Conservation (phyloP, 306 rosid species). For the Vachellia collinsii region DNA sequence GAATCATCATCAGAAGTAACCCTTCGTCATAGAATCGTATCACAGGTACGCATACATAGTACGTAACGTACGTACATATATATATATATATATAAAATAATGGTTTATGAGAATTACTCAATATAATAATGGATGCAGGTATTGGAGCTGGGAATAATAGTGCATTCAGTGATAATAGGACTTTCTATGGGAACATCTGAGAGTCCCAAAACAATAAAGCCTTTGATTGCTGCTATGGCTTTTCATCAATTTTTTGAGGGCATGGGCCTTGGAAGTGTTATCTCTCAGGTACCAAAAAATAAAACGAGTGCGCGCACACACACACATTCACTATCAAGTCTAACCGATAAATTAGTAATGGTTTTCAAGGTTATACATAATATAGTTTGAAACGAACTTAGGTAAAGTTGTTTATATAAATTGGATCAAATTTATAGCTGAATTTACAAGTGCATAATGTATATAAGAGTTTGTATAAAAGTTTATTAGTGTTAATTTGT, state of each 20-base stretch:
- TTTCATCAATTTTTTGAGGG: conserved; percentile 92
- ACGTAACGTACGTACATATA: too few relatives aligned
- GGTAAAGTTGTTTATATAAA: too few relatives aligned
- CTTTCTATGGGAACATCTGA: conserved; percentile 74
- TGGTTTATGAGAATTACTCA: too few relatives aligned
- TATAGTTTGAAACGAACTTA: too few relatives aligned
- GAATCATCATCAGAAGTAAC: conserved; percentile 33
- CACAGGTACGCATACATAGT: conserved; percentile 48
- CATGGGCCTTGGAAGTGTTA: conserved; percentile 87
- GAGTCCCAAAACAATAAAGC: conserved; percentile 63
- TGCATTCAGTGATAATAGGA: conserved; percentile 80
- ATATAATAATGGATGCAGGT: conserved; percentile 43
- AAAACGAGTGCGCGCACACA: too few relatives aligned
- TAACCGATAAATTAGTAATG: too few relatives aligned
- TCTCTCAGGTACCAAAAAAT: conserved; percentile 58
- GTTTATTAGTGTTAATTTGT: too few relatives aligned
- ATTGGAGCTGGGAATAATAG: conserved; percentile 77
- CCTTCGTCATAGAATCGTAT: conserved; percentile 66
- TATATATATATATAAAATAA: conserved; percentile 13
- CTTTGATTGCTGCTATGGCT: conserved; percentile 67
- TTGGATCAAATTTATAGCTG: too few relatives aligned
- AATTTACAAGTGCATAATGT: too few relatives aligned
- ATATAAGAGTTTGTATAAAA: too few relatives aligned
- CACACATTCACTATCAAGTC: too few relatives aligned
- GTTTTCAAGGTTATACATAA: too few relatives aligned